phyloP scores from a whole-genome alignment of 345 rosid species.

The Salix dunnii region DNA sequence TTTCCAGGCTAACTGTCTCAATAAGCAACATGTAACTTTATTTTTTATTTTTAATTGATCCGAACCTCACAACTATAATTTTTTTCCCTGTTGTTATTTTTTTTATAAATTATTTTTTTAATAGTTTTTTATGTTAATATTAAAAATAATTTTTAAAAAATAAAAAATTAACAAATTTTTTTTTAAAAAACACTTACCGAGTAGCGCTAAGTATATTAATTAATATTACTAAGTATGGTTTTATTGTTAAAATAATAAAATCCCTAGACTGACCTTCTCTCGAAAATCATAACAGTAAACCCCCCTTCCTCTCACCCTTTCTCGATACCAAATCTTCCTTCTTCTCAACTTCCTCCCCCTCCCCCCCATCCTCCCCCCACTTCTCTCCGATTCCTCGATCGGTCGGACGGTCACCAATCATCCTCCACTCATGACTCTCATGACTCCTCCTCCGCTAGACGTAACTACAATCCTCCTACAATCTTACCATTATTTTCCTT shows the following conservation, averaged over 20 bases:
- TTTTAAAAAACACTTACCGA: no score
- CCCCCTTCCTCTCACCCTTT: background rate
- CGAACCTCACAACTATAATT: no score
- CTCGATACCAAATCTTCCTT: background rate
- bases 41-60: no score
- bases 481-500: slow-evolving; percentile 7
- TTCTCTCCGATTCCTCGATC: slow-evolving; percentile 26
- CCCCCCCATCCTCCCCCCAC: slow-evolving; percentile 1
- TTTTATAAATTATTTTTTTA: no score
- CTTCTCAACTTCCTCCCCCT: background rate
- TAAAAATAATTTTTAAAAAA: no score
- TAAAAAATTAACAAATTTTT: no score
- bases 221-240: no score
- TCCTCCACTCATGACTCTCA: slow-evolving; percentile 45
- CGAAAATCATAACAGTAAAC: background rate
- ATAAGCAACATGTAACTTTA: no score
- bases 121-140: no score
- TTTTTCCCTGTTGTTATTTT: no score
- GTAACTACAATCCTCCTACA: slow-evolving; percentile 20
- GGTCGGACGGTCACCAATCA: slow-evolving; percentile 20
- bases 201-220: no score
- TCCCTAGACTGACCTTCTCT: slow-evolving; percentile 8
- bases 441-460: slow-evolving; percentile 52
- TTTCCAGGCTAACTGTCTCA: no score
- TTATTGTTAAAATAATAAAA: background rate